Base-by-base conservation (phyloP, 305 asterid species). In the Plantago coronopus region DNA sequence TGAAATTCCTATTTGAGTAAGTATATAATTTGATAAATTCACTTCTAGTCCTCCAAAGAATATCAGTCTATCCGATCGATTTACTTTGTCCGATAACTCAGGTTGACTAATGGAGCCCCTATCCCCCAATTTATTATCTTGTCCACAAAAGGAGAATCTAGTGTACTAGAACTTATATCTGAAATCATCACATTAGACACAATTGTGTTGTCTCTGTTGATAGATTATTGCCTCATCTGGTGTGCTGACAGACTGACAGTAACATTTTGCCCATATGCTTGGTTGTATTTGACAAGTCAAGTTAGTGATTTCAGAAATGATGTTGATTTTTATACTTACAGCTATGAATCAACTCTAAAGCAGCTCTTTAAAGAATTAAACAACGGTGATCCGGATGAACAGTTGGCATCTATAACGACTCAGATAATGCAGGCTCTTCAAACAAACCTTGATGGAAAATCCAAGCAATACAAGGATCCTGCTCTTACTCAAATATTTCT, bases 391-490 rank as follows among this genome's bases (percentile, higher is more conserved):
- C 78, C 78, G 12, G 90, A 78, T 8, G 70, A 67, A 34, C 95
- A 84, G 78, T 65, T 93, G 74, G 93, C 87, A 61, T 17, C 82
- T 29, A 72, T 93, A 69, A 93, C 95, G 5, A 80, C 96, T 58
- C 76, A 81, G 69, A 85, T 93, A 56, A 80, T 89, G 89, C 95
- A 83, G 82, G 97, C 98, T 68, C 95, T 93, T 69, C 97, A 89
- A 72, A 81, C 31, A 54, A 93, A 93, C 71, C 85, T 93, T 21
- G 97, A 93, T 60, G 98, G 87, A 44, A 93, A 89, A 74, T 93
- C 97, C 42, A 93, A 87, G 81, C 96, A 89, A 66, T 93, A 89
- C 68, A 93, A 83, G 72, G 98, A 93, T 78, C 89, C 91, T 34
- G 85, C 98, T 69, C 65, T 89, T 69, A 93, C 98, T 45, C 98